phyloP scores from a whole-genome alignment of 169 alveolate species.

The Haemoproteus tartakovskyi region DNA sequence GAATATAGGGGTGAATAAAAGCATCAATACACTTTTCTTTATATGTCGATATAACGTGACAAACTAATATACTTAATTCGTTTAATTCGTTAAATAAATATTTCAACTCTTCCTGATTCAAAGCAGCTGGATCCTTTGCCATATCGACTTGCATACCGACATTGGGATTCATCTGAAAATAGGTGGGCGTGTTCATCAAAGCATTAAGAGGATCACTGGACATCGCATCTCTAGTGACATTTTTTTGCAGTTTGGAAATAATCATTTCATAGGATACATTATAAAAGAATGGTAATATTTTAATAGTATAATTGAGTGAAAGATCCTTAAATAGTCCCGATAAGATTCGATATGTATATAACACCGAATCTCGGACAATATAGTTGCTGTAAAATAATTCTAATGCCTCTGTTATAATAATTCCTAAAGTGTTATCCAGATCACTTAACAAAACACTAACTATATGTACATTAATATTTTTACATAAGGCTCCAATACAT shows the following conservation, averaged over 20 bases:
- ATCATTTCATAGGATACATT: conserved; percentile 50
- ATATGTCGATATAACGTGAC: conserved; percentile 54
- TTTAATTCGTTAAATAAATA: conserved; percentile 40
- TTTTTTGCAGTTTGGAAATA: conserved; percentile 19
- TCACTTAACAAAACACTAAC: conserved; percentile 25
- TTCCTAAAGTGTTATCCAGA: conserved; percentile 47
- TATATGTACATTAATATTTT: conserved; percentile 52
- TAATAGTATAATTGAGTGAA: conserved; percentile 48
- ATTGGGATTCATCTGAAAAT: neutral
- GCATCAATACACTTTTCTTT: conserved; percentile 48
- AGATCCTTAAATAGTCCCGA: conserved; percentile 44
- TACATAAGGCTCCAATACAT: conserved; percentile 59
- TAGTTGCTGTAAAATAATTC: conserved; percentile 50
- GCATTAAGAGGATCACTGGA: no score
- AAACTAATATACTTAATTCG: conserved; percentile 50
- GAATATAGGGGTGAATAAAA: conserved; percentile 44
- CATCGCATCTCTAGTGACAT: neutral
- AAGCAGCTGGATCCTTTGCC: neutral
- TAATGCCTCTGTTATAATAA: conserved; percentile 48
- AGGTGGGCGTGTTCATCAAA: neutral
- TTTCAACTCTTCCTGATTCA: conserved; percentile 54
- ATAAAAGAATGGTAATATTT: conserved; percentile 47
- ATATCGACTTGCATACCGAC: no score
- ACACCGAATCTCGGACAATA: conserved; percentile 42
- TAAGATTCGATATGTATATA: conserved; percentile 43